Evolutionary conservation across 179 eudicot genomes (phyloP), one percentile per base, ranked within the genome.

Genomic region (Silene vulgaris): DNA sequence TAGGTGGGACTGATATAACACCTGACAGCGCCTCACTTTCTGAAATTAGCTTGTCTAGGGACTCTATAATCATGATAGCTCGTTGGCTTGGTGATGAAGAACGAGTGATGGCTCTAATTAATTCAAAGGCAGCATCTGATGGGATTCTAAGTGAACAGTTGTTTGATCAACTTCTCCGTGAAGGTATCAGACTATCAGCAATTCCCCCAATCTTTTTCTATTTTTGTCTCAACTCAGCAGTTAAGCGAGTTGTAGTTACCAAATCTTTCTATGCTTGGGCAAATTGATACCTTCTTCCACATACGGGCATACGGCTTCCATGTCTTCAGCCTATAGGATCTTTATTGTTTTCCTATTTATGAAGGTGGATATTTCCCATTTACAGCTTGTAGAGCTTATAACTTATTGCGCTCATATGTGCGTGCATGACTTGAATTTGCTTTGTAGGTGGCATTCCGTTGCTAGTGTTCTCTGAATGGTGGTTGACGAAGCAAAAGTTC

Each of bases 381-480:
- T 30, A 64, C 14, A 26, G 35, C n/a, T 28, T 28, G 68, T 28
- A 28, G 48, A 40, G 48, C 48, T 40, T 40, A 40, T 40, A 40
- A 40, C 54, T 1, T 68, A 37, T 17, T 68, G 45, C 43, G 13
- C 54, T 70, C 71, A 12, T 60, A 28, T 52, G 29, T 16, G 63
- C 8, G 28, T 70, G 63, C 23, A 35, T 66, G 40, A 74, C 76
- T 73, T 30, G 0, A n/a, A 71, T 14, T 78, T 48, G 72, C 37
- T 74, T 52, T 78, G 14, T 84, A 94, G 98, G 98, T 80, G 96
- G 93, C 73, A 89, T 95, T 72, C 96, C 96, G 13, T 77, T 95
- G 77, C 93, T 87, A 57, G 82, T 95, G 67, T 95, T 95, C 80
- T 78, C 88, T 48, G 97, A 95, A 82, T 95, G 99, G 99, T 95